Conservation (phyloP, 352 stramenopile genomes). For the Globisporangium spinosum region DNA sequence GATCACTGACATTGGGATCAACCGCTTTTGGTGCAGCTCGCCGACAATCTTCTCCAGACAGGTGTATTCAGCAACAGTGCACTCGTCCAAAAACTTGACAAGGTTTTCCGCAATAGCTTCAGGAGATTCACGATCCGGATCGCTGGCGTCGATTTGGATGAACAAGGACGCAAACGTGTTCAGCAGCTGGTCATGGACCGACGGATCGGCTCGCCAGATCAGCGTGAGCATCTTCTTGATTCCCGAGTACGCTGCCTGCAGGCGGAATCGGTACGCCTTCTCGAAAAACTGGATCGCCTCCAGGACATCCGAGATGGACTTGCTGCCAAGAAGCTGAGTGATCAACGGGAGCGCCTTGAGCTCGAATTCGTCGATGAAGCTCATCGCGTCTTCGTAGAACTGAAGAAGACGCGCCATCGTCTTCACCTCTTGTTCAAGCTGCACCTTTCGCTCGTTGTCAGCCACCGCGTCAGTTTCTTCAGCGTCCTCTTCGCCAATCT, state of each 20-base stretch:
- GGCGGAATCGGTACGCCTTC: conserved; percentile 86
- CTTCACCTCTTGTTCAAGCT: conserved; percentile 64
- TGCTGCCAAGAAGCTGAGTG: conserved; percentile 86
- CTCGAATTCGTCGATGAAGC: conserved; percentile 92
- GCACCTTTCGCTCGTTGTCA: conserved; percentile 38
- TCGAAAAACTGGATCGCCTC: conserved; percentile 94
- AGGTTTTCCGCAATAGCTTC: conserved; percentile 61
- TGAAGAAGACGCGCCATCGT: conserved; percentile 82
- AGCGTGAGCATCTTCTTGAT: conserved; percentile 91
- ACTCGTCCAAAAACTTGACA: conserved; percentile 72
- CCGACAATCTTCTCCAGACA: conserved; percentile 75
- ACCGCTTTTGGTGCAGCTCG: conserved; percentile 51
- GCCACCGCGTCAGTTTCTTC: conserved; percentile 7
- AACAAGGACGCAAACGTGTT: conserved; percentile 78
- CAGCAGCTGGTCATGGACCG: conserved; percentile 89
- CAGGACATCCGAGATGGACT: conserved; percentile 90
- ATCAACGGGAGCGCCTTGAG: conserved; percentile 68
- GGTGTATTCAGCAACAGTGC: conserved; percentile 70
- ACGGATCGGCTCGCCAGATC: conserved; percentile 88
- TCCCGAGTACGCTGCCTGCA: conserved; percentile 85
- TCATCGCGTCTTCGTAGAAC: conserved; percentile 90
- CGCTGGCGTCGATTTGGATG: conserved; percentile 43
- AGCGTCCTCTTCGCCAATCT: conserved; percentile 7
- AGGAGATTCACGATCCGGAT: conserved; percentile 36
- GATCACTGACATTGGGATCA: conserved; percentile 63